Conservation (phyloP, 2,329 filamentous ascomycete genomes). For the Ophiostoma sp. region DNA sequence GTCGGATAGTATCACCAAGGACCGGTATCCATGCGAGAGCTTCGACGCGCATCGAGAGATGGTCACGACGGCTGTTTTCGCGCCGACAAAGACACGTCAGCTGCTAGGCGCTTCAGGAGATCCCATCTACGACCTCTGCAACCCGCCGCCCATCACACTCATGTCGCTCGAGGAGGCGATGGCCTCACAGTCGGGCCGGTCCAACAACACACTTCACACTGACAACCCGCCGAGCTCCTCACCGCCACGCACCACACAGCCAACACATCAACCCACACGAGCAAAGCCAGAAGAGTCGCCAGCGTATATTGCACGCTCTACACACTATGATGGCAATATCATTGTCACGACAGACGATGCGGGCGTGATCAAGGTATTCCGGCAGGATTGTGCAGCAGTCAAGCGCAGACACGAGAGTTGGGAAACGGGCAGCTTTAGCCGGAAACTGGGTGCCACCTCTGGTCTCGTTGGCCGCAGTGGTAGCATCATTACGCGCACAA, state of each 20-base stretch:
- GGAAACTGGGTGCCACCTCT: constrained; percentile 54
- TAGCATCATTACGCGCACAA: constrained; percentile 52
- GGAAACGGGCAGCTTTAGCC: constrained; percentile 71
- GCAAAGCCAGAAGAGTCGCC: constrained; percentile 61
- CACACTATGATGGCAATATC: constrained; percentile 78
- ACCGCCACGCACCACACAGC: constrained; percentile 20
- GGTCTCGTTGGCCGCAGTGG: constrained; percentile 53
- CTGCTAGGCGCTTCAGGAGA: constrained; percentile 77
- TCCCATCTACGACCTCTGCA: constrained; percentile 93
- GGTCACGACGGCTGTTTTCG: constrained; percentile 83
- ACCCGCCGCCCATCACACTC: constrained; percentile 82
- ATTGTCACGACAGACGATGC: constrained; percentile 85
- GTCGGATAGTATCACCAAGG: constrained; percentile 51
- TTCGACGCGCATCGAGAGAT: constrained; percentile 88
- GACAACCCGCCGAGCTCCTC: constrained; percentile 19
- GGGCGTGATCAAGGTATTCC: constrained; percentile 87
- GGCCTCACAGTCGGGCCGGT: constrained; percentile 30
- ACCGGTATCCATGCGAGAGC: constrained; percentile 77
- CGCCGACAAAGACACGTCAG: constrained; percentile 70
- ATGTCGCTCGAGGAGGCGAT: constrained; percentile 63
- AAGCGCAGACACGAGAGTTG: constrained; percentile 73
- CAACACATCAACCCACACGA: constrained; percentile 16
- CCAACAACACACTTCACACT: constrained; percentile 22
- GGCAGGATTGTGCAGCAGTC: constrained; percentile 82
- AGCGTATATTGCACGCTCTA: constrained; percentile 68